phyloP scores from a whole-genome alignment of 768 basidiomycete species.

The Postia placenta region DNA sequence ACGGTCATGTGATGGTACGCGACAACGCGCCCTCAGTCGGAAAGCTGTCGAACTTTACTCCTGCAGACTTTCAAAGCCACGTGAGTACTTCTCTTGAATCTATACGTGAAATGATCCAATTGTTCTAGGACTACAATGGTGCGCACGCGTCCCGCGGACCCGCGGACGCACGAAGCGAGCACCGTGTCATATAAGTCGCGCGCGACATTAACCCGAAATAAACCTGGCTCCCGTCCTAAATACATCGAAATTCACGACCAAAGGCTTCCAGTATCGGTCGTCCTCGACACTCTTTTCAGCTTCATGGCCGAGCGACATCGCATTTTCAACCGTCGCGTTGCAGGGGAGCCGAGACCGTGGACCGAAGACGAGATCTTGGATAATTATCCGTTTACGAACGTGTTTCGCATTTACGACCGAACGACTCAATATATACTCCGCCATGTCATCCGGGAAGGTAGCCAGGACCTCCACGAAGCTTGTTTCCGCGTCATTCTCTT shows the following conservation, averaged over 20 bases:
- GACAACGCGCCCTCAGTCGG: no score
- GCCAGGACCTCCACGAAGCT: slow-evolving; percentile 53
- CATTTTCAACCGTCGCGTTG: slow-evolving; percentile 22
- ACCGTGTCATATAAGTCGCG: no score
- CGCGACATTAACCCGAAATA: background rate
- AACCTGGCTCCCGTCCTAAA: slow-evolving; percentile 8
- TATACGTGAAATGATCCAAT: no score
- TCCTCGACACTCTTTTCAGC: slow-evolving; percentile 25
- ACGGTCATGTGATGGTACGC: no score
- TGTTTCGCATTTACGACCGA: slow-evolving; percentile 69
- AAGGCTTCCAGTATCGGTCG: slow-evolving; percentile 16
- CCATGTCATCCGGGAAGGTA: slow-evolving; percentile 66
- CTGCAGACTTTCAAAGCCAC: no score
- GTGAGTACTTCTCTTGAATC: no score
- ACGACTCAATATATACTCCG: slow-evolving; percentile 61
- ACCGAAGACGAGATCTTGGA: slow-evolving; percentile 56
- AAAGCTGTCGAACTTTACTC: no score
- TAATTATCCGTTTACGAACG: slow-evolving; percentile 61
- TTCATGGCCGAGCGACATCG: slow-evolving; percentile 27
- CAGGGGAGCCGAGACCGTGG: slow-evolving; percentile 39
- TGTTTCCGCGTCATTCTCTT: slow-evolving; percentile 70
- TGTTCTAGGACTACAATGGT: no score
- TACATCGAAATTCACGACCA: slow-evolving; percentile 18
- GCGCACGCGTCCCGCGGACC: no score
- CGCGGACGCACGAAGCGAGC: no score